Conservation (phyloP, 352 stramenopile species). For the Saprolegnia diclina region DNA sequence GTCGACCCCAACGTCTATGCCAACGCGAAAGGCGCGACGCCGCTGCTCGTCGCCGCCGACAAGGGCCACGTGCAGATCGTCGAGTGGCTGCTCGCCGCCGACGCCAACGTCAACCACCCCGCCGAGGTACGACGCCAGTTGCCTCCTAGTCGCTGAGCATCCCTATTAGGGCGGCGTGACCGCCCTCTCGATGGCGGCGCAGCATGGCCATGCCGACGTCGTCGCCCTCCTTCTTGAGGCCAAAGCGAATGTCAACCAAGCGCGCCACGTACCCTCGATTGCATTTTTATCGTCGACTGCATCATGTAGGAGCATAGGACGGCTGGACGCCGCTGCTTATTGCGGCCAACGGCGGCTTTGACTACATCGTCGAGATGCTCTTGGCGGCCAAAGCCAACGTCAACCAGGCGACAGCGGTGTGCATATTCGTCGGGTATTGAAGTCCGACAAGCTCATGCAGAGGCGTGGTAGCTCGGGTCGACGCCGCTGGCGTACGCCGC, state of each 20-base stretch:
- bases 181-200: not conserved
- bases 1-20: not conserved
- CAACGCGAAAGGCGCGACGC: not conserved
- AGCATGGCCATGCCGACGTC: not conserved
- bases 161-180: not conserved
- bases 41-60: not conserved
- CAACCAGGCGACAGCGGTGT: not conserved
- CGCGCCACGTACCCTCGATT: not conserved
- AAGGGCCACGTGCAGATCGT: not conserved
- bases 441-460: not conserved
- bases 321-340: not conserved
- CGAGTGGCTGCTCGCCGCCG: not conserved
- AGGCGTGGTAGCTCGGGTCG: not conserved
- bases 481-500: not conserved
- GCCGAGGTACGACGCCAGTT: not conserved
- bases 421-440: not conserved
- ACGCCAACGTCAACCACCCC: not conserved
- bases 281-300: not conserved
- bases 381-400: not conserved
- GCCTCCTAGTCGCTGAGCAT: too few species aligned
- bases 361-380: not conserved
- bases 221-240: not conserved
- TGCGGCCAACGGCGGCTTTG: not conserved
- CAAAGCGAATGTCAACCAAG: not conserved
- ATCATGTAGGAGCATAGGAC: not conserved